phyloP scores from a whole-genome alignment of 139 green algal genomes.

The Chlamydomonas incerta region DNA sequence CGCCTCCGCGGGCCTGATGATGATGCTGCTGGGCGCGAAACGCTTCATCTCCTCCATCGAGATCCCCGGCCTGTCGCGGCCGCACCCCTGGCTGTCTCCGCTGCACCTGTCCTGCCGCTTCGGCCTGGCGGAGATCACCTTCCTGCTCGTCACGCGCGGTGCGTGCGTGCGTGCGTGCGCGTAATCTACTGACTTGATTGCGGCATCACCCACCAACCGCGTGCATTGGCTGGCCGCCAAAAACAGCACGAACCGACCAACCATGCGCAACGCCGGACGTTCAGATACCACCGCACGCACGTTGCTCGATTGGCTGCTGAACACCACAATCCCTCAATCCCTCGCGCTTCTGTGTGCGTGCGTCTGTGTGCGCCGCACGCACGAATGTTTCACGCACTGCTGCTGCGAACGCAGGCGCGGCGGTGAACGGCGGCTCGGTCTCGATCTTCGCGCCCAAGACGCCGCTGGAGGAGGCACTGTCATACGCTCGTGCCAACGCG shows the following conservation, averaged over 20 bases:
- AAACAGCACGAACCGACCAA: too few relatives aligned
- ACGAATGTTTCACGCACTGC: too few relatives aligned
- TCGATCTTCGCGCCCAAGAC: slow-evolving; percentile 28
- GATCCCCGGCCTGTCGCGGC: slow-evolving; percentile 36
- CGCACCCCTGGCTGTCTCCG: slow-evolving; percentile 51
- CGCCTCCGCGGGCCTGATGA: background rate
- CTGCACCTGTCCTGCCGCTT: slow-evolving; percentile 53
- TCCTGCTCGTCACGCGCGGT: slow-evolving; percentile 18
- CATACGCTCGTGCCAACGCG: slow-evolving; percentile 42
- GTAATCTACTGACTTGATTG: too few relatives aligned
- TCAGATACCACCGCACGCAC: too few relatives aligned
- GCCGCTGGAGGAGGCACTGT: slow-evolving; percentile 47
- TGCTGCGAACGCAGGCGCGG: background rate
- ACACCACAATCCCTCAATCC: too few relatives aligned
- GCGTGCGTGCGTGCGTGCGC: background rate
- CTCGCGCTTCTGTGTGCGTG: background rate
- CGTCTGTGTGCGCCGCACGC: too few relatives aligned
- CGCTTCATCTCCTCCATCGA: slow-evolving; percentile 38
- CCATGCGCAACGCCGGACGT: too few relatives aligned
- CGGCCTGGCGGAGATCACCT: slow-evolving; percentile 38
- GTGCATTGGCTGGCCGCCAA: too few relatives aligned
- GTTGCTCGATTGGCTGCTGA: too few relatives aligned
- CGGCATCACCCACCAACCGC: too few relatives aligned
- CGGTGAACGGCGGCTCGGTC: slow-evolving; percentile 38
- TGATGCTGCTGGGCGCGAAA: slow-evolving; percentile 28